Conservation (phyloP, 2,329 filamentous ascomycete species). For the Phoma herbarum region DNA sequence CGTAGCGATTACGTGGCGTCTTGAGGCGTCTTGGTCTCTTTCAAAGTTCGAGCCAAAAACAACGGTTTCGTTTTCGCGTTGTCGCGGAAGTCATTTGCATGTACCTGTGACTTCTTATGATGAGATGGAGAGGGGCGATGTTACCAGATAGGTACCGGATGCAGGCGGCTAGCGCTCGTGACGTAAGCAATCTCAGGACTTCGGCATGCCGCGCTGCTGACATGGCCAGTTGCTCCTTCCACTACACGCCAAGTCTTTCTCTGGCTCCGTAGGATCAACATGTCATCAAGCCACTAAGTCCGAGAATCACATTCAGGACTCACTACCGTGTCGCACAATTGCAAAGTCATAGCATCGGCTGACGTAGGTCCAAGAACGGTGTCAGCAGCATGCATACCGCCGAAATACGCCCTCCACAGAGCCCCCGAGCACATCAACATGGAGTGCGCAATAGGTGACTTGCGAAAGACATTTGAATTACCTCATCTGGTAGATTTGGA, state of each 20-base stretch:
- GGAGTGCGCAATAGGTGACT: neutral
- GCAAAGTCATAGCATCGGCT: no score
- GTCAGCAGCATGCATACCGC: neutral
- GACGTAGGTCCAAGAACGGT: neutral
- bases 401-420: neutral
- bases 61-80: neutral
- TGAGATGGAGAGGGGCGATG: neutral
- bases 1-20: neutral
- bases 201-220: neutral
- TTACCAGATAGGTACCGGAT: neutral
- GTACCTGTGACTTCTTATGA: neutral
- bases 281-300: neutral
- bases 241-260: neutral
- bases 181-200: neutral
- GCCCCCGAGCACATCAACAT: neutral
- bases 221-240: neutral
- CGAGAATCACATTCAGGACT: no score
- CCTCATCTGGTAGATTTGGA: neutral
- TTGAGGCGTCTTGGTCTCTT: neutral
- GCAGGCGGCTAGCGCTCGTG: neutral
- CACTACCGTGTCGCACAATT: no score
- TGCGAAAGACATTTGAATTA: neutral
- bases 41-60: neutral
- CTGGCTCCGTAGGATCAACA: neutral
- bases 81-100: neutral